Conservation (phyloP, 1,139 yeast genomes). For the Schwanniomyces etchellsii region DNA sequence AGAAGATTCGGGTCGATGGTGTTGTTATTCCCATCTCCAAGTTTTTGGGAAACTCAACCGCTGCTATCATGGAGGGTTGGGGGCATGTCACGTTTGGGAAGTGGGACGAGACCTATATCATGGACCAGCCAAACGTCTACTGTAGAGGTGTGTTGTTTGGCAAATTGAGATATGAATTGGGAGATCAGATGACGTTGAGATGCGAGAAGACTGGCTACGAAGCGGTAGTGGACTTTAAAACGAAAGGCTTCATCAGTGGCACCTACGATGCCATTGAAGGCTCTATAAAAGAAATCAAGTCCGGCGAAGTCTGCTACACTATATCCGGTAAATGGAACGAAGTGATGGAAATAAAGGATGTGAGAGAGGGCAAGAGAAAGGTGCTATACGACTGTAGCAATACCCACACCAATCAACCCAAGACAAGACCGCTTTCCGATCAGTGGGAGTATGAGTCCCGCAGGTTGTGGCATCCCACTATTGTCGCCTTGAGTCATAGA, state of each 20-base stretch:
- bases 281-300: slow-evolving; percentile 45
- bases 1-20: slow-evolving; percentile 83
- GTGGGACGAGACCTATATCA: slow-evolving; percentile 59
- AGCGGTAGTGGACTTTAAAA: slow-evolving; percentile 89
- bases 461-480: slow-evolving; percentile 75
- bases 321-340: slow-evolving; percentile 94
- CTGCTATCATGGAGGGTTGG: slow-evolving; percentile 93
- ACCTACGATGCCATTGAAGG: slow-evolving; percentile 90
- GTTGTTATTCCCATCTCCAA: slow-evolving; percentile 79
- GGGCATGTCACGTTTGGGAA: slow-evolving; percentile 70
- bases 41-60: slow-evolving; percentile 92
- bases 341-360: slow-evolving; percentile 62
- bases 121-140: slow-evolving; percentile 92
- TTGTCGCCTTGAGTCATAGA: slow-evolving; percentile 67
- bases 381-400: slow-evolving; percentile 61
- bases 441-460: slow-evolving; percentile 83
- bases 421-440: slow-evolving; percentile 69
- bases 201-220: slow-evolving; percentile 55
- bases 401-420: slow-evolving; percentile 52
- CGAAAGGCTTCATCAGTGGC: slow-evolving; percentile 91
- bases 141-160: slow-evolving; percentile 95
- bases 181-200: slow-evolving; percentile 78
- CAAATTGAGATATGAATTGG: slow-evolving; percentile 80
- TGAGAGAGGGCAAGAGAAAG: slow-evolving; percentile 40
- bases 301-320: slow-evolving; percentile 55